phyloP scores from a whole-genome alignment of 1,284 basidiomycete genomes.

The Ceratobasidium sp. region DNA sequence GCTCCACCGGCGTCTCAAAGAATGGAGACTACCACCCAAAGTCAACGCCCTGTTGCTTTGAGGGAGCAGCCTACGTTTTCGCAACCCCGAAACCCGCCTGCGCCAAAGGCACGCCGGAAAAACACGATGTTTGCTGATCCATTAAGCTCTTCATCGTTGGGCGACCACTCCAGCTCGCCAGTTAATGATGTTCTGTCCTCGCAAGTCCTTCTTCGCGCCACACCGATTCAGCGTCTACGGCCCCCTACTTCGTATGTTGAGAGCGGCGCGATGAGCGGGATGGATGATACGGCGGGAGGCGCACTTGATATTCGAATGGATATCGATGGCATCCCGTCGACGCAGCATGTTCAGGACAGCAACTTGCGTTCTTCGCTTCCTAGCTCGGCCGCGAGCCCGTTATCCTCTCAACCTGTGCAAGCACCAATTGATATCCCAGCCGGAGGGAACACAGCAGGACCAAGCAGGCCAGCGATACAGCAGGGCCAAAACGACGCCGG shows the following conservation, averaged over 20 bases:
- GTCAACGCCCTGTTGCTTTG: background rate
- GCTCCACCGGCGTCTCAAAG: background rate
- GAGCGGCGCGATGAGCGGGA: no score
- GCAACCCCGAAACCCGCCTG: background rate
- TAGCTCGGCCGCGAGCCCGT: slow-evolving; percentile 6
- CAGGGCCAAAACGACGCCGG: background rate
- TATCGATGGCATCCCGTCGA: background rate
- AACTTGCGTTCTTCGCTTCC: background rate
- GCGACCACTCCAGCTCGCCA: background rate
- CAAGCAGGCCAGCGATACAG: background rate
- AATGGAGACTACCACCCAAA: background rate
- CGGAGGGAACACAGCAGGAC: background rate
- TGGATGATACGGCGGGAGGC: no score
- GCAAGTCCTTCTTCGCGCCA: no score
- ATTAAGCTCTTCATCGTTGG: slow-evolving; percentile 26
- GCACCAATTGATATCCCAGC: background rate
- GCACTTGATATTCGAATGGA: no score
- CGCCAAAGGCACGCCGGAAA: background rate
- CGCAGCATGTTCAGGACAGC: background rate
- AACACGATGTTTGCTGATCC: slow-evolving; percentile 20
- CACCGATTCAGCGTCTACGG: no score
- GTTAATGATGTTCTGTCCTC: background rate
- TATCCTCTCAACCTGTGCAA: slow-evolving; percentile 17
- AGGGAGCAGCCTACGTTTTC: background rate
- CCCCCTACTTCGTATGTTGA: no score